Conservation (phyloP, 805 yeast genomes). For the Myxozyma geophila region DNA sequence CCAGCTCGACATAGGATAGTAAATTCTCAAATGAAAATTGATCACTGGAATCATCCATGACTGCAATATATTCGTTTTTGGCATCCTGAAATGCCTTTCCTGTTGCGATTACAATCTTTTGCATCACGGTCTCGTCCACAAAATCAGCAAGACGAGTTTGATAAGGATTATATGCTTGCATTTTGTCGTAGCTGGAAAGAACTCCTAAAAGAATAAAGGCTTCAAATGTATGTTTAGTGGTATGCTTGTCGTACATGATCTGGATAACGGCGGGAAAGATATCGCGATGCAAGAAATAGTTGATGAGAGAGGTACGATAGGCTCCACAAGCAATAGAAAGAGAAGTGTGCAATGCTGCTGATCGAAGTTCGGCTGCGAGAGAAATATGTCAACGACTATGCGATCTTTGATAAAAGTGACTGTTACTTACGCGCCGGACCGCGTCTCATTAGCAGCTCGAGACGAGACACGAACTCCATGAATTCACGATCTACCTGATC, state of each 20-base stretch:
- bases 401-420: neutral
- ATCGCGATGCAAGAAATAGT: conserved; percentile 46
- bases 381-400: neutral
- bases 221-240: conserved; percentile 41
- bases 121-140: conserved; percentile 47
- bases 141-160: conserved; percentile 47
- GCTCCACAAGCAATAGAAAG: conserved; percentile 43
- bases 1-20: conserved; percentile 27
- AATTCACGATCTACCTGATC: conserved; percentile 42
- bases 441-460: conserved; percentile 40
- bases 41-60: conserved; percentile 27
- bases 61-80: conserved; percentile 20
- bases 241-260: conserved; percentile 41
- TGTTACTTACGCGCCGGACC: conserved; percentile 21
- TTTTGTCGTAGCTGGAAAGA: conserved; percentile 46
- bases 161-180: conserved; percentile 47
- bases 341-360: conserved; percentile 42
- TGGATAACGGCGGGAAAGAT: conserved; percentile 46
- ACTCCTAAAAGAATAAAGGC: conserved; percentile 48
- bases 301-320: conserved; percentile 44
- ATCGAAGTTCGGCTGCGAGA: conserved; percentile 28
- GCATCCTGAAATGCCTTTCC: conserved; percentile 19
- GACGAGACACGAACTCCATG: conserved; percentile 22
- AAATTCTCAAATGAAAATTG: conserved; percentile 28
- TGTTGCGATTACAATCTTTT: conserved; percentile 37